Conservation (phyloP, 1,139 yeast species). For the Pichia norvegensis region DNA sequence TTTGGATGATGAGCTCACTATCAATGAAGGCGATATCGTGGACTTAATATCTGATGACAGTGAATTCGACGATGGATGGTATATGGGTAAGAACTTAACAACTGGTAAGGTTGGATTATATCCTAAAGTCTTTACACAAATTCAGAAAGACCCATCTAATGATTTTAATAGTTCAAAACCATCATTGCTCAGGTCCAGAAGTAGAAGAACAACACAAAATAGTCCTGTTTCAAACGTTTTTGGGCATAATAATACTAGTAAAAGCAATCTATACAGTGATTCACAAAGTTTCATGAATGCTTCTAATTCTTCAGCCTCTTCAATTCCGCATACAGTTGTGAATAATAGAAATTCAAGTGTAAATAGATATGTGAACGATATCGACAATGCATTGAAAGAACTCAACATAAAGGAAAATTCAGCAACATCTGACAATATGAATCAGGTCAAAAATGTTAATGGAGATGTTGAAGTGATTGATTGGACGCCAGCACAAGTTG, state of each 20-base stretch:
- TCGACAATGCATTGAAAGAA: conserved; percentile 78
- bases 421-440: conserved; percentile 29
- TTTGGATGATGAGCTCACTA: conserved; percentile 78
- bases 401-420: conserved; percentile 27
- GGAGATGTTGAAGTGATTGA: neutral
- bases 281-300: conserved; percentile 3
- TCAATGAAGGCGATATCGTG: conserved; percentile 75
- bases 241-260: conserved; percentile 7
- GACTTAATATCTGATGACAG: conserved; percentile 88
- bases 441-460: conserved; percentile 30
- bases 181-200: conserved; percentile 45
- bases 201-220: conserved; percentile 40
- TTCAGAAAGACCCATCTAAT: conserved; percentile 1
- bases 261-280: conserved; percentile 11
- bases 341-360: conserved; percentile 5
- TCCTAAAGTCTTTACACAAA: conserved; percentile 75
- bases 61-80: conserved; percentile 98
- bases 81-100: conserved; percentile 69
- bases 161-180: conserved; percentile 16
- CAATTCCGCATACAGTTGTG: neutral
- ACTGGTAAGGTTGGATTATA: conserved; percentile 76
- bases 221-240: conserved; percentile 18
- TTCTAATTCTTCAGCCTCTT: neutral
- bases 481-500: conserved; percentile 87
- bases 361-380: conserved; percentile 60